A percentile compares a stretch with the other conserved stretches of the same genome.
These are phyloP conservation scores for Eucalyptus urophylla DNA, from an alignment of 345 rosid species.

Conservation along the genomic window DNA sequence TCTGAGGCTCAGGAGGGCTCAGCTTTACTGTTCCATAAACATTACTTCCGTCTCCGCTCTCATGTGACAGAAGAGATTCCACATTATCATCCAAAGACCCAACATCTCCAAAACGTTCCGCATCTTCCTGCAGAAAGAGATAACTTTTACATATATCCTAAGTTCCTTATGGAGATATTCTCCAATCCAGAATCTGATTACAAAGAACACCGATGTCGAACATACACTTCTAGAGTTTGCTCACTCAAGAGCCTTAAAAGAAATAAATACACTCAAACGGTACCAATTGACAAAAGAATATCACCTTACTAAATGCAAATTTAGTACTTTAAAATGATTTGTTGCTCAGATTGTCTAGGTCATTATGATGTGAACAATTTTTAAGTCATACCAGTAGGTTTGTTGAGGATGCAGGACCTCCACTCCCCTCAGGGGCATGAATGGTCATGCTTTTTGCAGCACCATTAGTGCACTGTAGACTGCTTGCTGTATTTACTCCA, in stretches of 20 bases:
- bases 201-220: not conserved
- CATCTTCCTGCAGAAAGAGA: constrained; percentile 42
- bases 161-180: not conserved
- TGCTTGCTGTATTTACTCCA: constrained; percentile 29
- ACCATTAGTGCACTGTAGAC: constrained; percentile 24
- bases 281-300: not conserved
- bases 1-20: constrained; percentile 23
- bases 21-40: constrained; percentile 32
- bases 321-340: not conserved
- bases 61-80: constrained; percentile 42
- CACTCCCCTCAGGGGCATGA: constrained; percentile 29
- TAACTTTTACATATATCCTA: not conserved
- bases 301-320: not conserved
- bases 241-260: not conserved
- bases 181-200: not conserved
- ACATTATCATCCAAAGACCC: constrained; percentile 45
- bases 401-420: constrained; percentile 34
- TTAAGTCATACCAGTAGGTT: constrained; percentile 29
- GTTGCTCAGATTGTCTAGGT: not conserved
- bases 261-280: not conserved
- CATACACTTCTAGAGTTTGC: not conserved
- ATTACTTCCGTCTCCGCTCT: constrained; percentile 37
- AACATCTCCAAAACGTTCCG: constrained; percentile 39
- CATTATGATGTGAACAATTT: not conserved
- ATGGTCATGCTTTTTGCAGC: constrained; percentile 25